Percentiles rank a stretch among this genome's conserved stretches.
Conservation (phyloP, 2,329 filamentous ascomycete genomes). For the Alternaria arbusti region DNA sequence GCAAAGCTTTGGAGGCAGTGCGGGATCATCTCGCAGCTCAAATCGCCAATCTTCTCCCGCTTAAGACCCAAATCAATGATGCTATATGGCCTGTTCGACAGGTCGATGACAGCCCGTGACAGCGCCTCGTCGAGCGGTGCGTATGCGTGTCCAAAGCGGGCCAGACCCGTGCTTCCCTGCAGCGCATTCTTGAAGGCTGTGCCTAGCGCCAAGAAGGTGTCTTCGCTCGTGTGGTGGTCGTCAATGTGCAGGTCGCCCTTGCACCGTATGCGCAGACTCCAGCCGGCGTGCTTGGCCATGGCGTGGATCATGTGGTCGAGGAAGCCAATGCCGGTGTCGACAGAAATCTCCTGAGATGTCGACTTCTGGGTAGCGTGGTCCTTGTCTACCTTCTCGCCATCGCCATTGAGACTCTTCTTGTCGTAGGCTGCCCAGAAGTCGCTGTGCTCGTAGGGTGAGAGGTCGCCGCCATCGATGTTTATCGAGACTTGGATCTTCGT, state of each 20-base stretch:
- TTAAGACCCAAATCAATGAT: conserved; percentile 84
- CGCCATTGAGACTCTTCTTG: conserved; percentile 37
- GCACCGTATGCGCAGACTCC: conserved; percentile 84
- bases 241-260: conserved; percentile 95
- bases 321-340: conserved; percentile 96
- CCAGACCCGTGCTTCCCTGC: conserved; percentile 77
- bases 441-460: conserved; percentile 58
- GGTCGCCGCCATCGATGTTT: conserved; percentile 86
- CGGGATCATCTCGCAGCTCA: conserved; percentile 92
- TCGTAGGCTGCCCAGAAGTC: conserved; percentile 56
- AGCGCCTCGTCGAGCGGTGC: conserved; percentile 94
- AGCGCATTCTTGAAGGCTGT: conserved; percentile 82
- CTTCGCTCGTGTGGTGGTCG: conserved; percentile 98
- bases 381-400: conserved; percentile 50
- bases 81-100: conserved; percentile 87
- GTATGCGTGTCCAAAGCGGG: conserved; percentile 90
- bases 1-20: conserved; percentile 96
- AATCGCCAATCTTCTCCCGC: conserved; percentile 91
- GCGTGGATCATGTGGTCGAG: conserved; percentile 99
- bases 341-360: conserved; percentile 81
- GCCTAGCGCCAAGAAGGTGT: conserved; percentile 90
- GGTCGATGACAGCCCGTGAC: conserved; percentile 89
- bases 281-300: conserved; percentile 92
- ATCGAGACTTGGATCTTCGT: conserved; percentile 94
- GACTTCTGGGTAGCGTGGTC: conserved; percentile 85